phyloP scores from a whole-genome alignment of 2,329 filamentous ascomycete species.

The Fusarium pseudoanthophilum region DNA sequence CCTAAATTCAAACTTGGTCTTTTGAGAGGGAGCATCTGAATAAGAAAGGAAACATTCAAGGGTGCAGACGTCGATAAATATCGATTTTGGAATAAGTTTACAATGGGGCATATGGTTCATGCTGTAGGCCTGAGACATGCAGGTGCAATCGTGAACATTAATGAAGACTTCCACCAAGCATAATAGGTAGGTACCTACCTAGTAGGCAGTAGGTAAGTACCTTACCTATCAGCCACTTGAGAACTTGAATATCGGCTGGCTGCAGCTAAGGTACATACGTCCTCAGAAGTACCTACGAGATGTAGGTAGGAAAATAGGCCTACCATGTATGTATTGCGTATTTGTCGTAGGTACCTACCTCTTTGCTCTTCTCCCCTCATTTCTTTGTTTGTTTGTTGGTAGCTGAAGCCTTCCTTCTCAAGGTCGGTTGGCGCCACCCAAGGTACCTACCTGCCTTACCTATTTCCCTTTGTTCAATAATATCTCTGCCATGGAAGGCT shows the following conservation, averaged over 20 bases:
- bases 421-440: background rate
- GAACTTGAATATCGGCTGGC: slow-evolving; percentile 17
- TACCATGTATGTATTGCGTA: background rate
- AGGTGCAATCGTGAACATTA: background rate
- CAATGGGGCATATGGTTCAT: background rate
- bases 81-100: background rate
- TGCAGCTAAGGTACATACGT: background rate
- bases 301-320: background rate
- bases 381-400: slow-evolving; percentile 15
- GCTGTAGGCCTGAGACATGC: background rate
- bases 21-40: background rate
- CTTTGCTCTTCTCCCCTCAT: background rate
- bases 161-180: background rate
- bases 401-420: background rate
- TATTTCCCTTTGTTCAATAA: background rate
- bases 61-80: background rate
- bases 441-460: background rate
- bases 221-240: background rate
- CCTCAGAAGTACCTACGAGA: background rate
- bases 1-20: background rate
- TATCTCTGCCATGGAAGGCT: background rate
- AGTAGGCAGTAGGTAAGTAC: too few species aligned
- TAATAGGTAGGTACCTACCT: background rate
- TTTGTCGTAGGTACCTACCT: background rate
- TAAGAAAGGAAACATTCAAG: background rate